Base-by-base conservation (phyloP, 176 grass and related monocot genomes). In the Musa beccarii region DNA sequence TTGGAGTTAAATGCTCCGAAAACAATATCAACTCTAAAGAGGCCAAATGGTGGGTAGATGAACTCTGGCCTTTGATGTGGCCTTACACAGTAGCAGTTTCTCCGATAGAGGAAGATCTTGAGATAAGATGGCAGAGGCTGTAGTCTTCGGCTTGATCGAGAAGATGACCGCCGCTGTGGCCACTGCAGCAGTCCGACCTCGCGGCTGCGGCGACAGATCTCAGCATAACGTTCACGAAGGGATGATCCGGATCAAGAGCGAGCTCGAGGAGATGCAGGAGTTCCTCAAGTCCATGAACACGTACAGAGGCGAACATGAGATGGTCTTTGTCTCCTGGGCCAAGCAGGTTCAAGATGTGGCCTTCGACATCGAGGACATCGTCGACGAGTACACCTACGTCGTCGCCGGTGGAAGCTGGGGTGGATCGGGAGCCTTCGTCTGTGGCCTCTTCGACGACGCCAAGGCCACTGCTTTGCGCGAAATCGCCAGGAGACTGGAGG, bases 301-400 rank as follows among this genome's bases (percentile, higher is more conserved):
- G 1, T 29, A 64, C 23, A 50, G 72, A 55, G 53, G 71, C 6
- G 83, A 16, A 3, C 71, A 79, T 10, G 59, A 22, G 8, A n/a
- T 59, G 23, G 53, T 49, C 1, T 19, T 82, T 11, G 20, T 24
- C 51, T 11, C 1, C 7, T 92, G 86, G 89, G 63, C 78, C 52
- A 29, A n/a, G 0, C 10, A 83, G 25, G 73, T 92, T 21, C 69
- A 75, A 43, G 84, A 70, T 8, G 1, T 81, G 23, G 78, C 80
- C 21, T 79, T 79, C 26, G 67, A 71, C 9, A 80, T 92, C 25
- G 73, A 79, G 49, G 86, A 88, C 54, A 84, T 83, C 17, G 82
- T 88, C 51, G 83, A 83, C 51, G 78, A 86, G 55, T 88, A 85
- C 73, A 51, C 75, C 0, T 76, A 77, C 63, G 3, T 81, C 5